Conservation (phyloP, 2,329 filamentous ascomycete species). For the Capronia epimyces region DNA sequence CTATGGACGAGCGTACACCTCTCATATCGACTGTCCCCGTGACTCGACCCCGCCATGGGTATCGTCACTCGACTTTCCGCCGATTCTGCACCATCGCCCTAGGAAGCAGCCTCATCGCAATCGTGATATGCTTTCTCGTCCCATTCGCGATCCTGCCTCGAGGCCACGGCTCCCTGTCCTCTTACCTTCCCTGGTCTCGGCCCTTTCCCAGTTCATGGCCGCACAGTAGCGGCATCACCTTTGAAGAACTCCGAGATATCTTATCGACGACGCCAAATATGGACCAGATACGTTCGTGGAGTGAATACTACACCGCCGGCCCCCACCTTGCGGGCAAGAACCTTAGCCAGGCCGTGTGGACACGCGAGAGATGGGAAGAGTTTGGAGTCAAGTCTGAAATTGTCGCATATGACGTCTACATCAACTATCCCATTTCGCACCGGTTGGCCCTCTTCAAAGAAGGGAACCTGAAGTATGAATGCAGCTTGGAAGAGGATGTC, state of each 20-base stretch:
- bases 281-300: slow-evolving; percentile 63
- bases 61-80: slow-evolving; percentile 39
- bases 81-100: slow-evolving; percentile 41
- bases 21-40: slow-evolving; percentile 39
- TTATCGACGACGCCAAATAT: slow-evolving; percentile 51
- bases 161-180: slow-evolving; percentile 36
- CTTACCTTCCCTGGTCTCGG: slow-evolving; percentile 39
- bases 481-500: slow-evolving; percentile 75
- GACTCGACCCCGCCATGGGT: slow-evolving; percentile 36
- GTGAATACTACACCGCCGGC: slow-evolving; percentile 69
- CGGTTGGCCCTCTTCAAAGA: slow-evolving; percentile 59
- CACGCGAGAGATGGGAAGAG: slow-evolving; percentile 64
- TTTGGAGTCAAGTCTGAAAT: slow-evolving; percentile 60
- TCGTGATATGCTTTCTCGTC: slow-evolving; percentile 39
- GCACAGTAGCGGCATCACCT: slow-evolving; percentile 44
- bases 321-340: slow-evolving; percentile 74
- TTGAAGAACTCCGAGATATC: slow-evolving; percentile 51
- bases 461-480: slow-evolving; percentile 65
- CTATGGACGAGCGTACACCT: slow-evolving; percentile 35
- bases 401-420: slow-evolving; percentile 66
- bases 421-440: slow-evolving; percentile 71
- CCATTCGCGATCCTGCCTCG: slow-evolving; percentile 35
- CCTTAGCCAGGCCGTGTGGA: slow-evolving; percentile 71
- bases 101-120: slow-evolving; percentile 35
- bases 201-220: slow-evolving; percentile 41